Evolutionary conservation across 768 basidiomycete species (phyloP).

Genomic region (Mycena rebaudengoi): DNA sequence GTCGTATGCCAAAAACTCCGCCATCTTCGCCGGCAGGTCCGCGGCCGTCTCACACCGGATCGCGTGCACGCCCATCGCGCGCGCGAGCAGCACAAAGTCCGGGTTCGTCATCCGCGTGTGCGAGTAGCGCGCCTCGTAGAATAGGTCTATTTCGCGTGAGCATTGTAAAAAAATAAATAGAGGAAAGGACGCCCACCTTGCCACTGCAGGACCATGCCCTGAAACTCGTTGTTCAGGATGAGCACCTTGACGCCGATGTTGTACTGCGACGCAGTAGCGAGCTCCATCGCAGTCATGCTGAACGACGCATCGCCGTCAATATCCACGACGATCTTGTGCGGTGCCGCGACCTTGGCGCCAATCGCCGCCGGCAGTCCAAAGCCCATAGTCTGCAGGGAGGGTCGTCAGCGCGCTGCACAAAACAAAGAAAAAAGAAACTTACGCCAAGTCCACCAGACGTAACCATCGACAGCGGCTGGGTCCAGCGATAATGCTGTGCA

Average conservation of each 20-base stretch:
- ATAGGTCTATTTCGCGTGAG: conserved; percentile 66
- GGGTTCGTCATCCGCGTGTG: conserved; percentile 97
- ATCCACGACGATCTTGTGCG: conserved; percentile 92
- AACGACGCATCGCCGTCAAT: conserved; percentile 98
- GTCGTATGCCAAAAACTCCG: conserved; percentile 97
- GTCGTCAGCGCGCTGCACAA: background rate
- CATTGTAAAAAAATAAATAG: background rate
- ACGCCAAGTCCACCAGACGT: conserved; percentile 96
- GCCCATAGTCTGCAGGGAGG: conserved; percentile 85
- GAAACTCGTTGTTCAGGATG: conserved; percentile 95
- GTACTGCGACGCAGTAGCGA: conserved; percentile 91
- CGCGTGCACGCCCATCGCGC: conserved; percentile 93
- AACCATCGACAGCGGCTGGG: conserved; percentile 84
- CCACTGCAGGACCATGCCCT: conserved; percentile 99
- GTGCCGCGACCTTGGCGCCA: conserved; percentile 96
- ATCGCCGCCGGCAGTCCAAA: conserved; percentile 95
- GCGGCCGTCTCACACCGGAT: conserved; percentile 74
- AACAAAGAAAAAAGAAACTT: conserved; percentile 43
- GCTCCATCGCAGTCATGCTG: conserved; percentile 99
- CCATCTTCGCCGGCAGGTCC: conserved; percentile 95
- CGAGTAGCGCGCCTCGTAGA: conserved; percentile 96
- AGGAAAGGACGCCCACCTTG: conserved; percentile 68
- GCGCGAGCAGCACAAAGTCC: conserved; percentile 89
- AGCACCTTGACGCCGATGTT: conserved; percentile 95
- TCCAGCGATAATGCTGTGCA: conserved; percentile 94